Conservation (phyloP, 2,329 filamentous ascomycete species). For the Colletotrichum graminicola region DNA sequence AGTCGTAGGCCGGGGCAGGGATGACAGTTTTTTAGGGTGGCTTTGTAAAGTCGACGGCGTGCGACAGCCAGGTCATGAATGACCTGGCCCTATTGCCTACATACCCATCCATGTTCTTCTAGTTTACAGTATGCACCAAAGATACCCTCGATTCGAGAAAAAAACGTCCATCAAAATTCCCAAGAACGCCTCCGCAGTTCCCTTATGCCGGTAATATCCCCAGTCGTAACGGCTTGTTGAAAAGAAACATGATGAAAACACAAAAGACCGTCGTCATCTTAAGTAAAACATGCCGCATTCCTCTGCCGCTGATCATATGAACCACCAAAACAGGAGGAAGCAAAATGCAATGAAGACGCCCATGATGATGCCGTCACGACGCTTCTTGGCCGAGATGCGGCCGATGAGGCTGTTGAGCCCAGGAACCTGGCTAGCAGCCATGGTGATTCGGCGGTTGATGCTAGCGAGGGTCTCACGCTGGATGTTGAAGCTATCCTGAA, state of each 20-base stretch:
- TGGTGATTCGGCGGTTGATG: slow-evolving; percentile 91
- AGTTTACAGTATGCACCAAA: slow-evolving; percentile 42
- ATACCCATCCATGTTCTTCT: slow-evolving; percentile 41
- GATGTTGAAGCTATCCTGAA: slow-evolving; percentile 89
- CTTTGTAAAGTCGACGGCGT: slow-evolving; percentile 17
- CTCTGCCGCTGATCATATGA: slow-evolving; percentile 64
- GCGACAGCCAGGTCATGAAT: slow-evolving; percentile 8
- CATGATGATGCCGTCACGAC: slow-evolving; percentile 94
- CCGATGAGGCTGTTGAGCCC: slow-evolving; percentile 93
- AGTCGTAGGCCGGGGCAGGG: background rate
- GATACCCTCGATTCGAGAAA: slow-evolving; percentile 38
- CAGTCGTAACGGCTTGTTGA: slow-evolving; percentile 37
- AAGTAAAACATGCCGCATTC: slow-evolving; percentile 9
- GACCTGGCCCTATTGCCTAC: slow-evolving; percentile 17
- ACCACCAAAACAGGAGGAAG: slow-evolving; percentile 86
- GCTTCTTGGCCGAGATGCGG: slow-evolving; percentile 93
- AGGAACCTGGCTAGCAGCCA: slow-evolving; percentile 90
- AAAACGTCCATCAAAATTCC: slow-evolving; percentile 5
- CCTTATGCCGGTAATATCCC: slow-evolving; percentile 41
- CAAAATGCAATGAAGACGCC: slow-evolving; percentile 92
- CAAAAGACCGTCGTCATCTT: slow-evolving; percentile 10
- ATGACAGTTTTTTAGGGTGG: slow-evolving; percentile 23
- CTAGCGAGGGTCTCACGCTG: slow-evolving; percentile 90
- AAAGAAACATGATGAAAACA: slow-evolving; percentile 22
- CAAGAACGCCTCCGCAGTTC: slow-evolving; percentile 41